phyloP scores from a whole-genome alignment of 805 yeast species.

The Hanseniaspora occidentalis region DNA sequence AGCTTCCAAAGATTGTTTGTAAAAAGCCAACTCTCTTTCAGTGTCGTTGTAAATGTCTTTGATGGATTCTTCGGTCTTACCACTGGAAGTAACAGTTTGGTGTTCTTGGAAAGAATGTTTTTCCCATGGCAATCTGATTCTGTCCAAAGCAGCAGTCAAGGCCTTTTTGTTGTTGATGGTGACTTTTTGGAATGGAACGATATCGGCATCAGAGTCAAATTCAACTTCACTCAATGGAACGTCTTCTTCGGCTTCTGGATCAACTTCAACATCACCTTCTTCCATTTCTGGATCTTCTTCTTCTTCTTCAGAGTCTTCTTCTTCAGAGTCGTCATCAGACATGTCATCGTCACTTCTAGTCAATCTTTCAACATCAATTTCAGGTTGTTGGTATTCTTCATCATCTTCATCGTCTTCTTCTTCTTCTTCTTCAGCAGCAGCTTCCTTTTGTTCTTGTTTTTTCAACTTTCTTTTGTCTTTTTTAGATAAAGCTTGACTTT shows the following conservation, averaged over 20 bases:
- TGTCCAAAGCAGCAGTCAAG: slow-evolving; percentile 50
- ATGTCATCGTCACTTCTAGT: slow-evolving; percentile 44
- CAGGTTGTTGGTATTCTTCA: slow-evolving; percentile 33
- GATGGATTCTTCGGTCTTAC: slow-evolving; percentile 49
- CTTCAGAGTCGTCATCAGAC: slow-evolving; percentile 25
- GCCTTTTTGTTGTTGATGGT: slow-evolving; percentile 87
- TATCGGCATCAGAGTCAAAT: slow-evolving; percentile 86
- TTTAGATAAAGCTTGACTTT: slow-evolving; percentile 43
- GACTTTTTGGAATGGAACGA: slow-evolving; percentile 81
- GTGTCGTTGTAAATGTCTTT: slow-evolving; percentile 92
- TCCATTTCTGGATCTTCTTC: slow-evolving; percentile 29
- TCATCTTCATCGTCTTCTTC: slow-evolving; percentile 33
- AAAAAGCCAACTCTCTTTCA: slow-evolving; percentile 88
- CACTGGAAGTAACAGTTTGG: slow-evolving; percentile 53
- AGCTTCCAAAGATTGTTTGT: slow-evolving; percentile 85
- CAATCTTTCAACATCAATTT: slow-evolving; percentile 38
- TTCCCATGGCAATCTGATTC: slow-evolving; percentile 47
- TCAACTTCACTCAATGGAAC: slow-evolving; percentile 85
- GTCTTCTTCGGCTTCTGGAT: slow-evolving; percentile 65
- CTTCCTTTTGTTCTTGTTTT: slow-evolving; percentile 20
- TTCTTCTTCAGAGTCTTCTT: slow-evolving; percentile 24
- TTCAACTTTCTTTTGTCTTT: slow-evolving; percentile 46
- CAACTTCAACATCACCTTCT: slow-evolving; percentile 42
- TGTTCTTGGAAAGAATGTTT: slow-evolving; percentile 74
- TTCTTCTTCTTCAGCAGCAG: slow-evolving; percentile 20